A percentile compares a stretch with the other conserved stretches of the same genome.
phyloP scores from a whole-genome alignment of 2,329 filamentous ascomycete genomes.

The Cytospora paraplurivora region DNA sequence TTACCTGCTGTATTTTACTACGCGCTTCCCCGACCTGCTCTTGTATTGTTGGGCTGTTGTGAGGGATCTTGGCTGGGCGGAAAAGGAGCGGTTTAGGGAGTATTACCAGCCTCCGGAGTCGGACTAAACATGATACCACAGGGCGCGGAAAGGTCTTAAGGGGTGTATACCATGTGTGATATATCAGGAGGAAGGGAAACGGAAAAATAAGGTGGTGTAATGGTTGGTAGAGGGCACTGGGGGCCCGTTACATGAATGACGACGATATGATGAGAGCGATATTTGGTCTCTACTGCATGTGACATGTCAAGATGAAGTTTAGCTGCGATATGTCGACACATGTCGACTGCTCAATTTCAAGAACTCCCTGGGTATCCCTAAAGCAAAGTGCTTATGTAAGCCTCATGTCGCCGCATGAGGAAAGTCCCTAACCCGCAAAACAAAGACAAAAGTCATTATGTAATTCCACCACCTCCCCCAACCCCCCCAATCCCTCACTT shows the following conservation, averaged over 20 bases:
- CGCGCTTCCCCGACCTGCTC: constrained; percentile 75
- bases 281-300: not conserved
- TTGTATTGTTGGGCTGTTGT: constrained; percentile 79
- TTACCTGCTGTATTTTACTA: constrained; percentile 82
- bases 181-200: not conserved
- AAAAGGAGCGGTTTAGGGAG: constrained; percentile 67
- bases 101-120: constrained; percentile 62
- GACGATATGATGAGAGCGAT: not conserved
- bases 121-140: constrained; percentile 4
- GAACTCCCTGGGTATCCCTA: too few relatives aligned
- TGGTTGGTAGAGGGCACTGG: not conserved
- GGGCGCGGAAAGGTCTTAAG: not conserved
- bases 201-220: not conserved
- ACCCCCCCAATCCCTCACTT: too few relatives aligned
- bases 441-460: too few relatives aligned
- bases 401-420: too few relatives aligned
- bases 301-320: not conserved
- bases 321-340: too few relatives aligned
- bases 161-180: not conserved
- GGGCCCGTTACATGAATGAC: not conserved
- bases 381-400: too few relatives aligned
- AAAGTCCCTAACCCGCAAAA: too few relatives aligned
- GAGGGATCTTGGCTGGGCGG: constrained; percentile 64
- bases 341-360: too few relatives aligned
- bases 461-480: too few relatives aligned